phyloP scores from a whole-genome alignment of 140 eudicot genomes.

The Oenanthe javanica region DNA sequence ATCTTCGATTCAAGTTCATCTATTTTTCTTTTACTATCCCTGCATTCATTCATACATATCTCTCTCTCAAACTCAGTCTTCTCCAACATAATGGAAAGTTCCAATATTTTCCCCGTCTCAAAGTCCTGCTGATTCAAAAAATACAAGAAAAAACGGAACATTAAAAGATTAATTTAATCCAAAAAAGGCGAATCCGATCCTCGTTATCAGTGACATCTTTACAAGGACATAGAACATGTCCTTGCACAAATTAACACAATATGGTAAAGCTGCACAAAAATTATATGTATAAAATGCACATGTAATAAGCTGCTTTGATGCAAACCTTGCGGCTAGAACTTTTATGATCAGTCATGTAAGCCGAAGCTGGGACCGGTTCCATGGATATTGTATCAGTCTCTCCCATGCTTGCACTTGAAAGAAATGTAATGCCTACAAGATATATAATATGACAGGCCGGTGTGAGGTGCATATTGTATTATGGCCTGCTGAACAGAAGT shows the following conservation, averaged over 20 bases:
- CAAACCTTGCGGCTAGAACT: constrained; percentile 23
- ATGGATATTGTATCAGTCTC: constrained; percentile 61
- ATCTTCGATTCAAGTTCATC: constrained; percentile 39
- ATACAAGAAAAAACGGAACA: background rate
- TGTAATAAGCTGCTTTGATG: background rate
- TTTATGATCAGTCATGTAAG: constrained; percentile 41
- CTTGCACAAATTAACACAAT: background rate
- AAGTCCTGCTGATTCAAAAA: constrained; percentile 6
- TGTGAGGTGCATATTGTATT: background rate
- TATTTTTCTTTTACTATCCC: constrained; percentile 25
- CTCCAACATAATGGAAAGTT: constrained; percentile 30
- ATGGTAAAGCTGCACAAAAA: background rate
- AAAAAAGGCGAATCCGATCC: background rate
- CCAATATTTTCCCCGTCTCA: constrained; percentile 34
- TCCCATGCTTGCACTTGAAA: constrained; percentile 35
- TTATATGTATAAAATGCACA: background rate
- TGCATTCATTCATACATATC: constrained; percentile 35
- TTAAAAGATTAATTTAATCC: background rate
- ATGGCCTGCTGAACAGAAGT: background rate
- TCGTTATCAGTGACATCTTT: background rate
- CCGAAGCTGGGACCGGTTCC: constrained; percentile 51
- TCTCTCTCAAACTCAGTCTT: constrained; percentile 44
- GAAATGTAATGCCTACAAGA: background rate
- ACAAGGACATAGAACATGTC: background rate
- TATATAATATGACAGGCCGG: background rate